Evolutionary conservation across 371 early-diverging fungal genomes (phyloP).

Genomic region (Phascolomyces articulosus): DNA sequence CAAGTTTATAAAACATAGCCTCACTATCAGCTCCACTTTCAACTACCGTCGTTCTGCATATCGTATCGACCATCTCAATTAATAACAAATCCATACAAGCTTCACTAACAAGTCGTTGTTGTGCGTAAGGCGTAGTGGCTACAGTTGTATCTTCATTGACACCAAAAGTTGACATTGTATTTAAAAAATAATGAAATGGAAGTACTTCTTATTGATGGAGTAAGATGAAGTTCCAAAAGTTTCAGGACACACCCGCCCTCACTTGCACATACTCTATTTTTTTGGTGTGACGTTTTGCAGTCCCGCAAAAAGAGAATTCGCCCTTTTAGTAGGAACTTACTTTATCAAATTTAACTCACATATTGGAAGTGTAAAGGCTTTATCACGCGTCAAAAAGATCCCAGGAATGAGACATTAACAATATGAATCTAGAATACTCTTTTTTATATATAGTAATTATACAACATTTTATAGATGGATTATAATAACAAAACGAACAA

Average conservation of each 20-base stretch:
- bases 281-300: background rate
- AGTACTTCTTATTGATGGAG: background rate
- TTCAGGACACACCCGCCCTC: background rate
- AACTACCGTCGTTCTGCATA: slow-evolving; percentile 61
- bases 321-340: too few species aligned
- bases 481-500: too few species aligned
- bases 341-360: too few species aligned
- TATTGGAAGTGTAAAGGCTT: too few species aligned
- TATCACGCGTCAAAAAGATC: too few species aligned
- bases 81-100: slow-evolving; percentile 74
- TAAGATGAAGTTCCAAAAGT: background rate
- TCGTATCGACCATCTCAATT: slow-evolving; percentile 78
- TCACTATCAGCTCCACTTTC: slow-evolving; percentile 75
- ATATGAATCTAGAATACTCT: too few species aligned
- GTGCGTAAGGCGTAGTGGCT: slow-evolving; percentile 10
- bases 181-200: background rate
- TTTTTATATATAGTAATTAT: too few species aligned
- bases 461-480: too few species aligned
- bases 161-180: slow-evolving; percentile 17
- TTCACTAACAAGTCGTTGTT: slow-evolving; percentile 59
- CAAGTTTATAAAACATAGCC: slow-evolving; percentile 84
- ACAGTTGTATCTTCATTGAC: slow-evolving; percentile 13
- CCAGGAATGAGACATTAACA: too few species aligned
- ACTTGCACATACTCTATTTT: background rate
- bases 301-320: too few species aligned